Conservation (phyloP, 2,329 filamentous ascomycete genomes). For the Cryphonectria japonica region DNA sequence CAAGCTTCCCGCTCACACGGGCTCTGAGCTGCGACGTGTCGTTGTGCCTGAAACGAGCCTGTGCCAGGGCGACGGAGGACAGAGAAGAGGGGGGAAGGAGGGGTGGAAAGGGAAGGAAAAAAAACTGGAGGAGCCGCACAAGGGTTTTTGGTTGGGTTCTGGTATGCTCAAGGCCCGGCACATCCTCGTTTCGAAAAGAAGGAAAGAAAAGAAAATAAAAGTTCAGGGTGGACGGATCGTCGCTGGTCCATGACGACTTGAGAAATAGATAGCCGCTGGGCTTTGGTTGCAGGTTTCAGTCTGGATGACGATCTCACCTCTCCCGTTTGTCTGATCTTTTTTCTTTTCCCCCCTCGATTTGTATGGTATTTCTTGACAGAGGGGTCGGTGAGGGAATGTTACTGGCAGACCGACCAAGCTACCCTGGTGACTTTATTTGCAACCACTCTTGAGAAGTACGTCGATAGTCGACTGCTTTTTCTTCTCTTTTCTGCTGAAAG, state of each 20-base stretch:
- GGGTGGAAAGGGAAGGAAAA: not conserved
- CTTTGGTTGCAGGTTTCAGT: slow-evolving; percentile 15
- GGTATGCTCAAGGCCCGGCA: not conserved
- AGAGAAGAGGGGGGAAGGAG: not conserved
- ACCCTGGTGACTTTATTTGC: too few relatives aligned
- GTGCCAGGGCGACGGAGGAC: not conserved
- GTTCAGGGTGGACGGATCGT: not conserved
- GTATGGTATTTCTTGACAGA: not conserved
- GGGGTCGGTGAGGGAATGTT: too few relatives aligned
- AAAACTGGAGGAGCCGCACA: not conserved
- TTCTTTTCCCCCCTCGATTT: too few relatives aligned
- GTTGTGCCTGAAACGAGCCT: not conserved
- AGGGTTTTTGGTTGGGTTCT: not conserved
- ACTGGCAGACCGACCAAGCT: too few relatives aligned
- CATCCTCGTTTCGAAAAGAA: not conserved
- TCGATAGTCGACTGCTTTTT: too few relatives aligned
- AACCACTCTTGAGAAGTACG: not conserved
- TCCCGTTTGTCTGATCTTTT: not conserved
- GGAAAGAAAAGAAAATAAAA: too few relatives aligned
- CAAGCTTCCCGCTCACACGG: too few relatives aligned
- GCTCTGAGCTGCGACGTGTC: not conserved
- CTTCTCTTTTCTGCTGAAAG: too few relatives aligned
- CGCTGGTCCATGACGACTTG: not conserved
- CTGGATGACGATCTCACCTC: slow-evolving; percentile 25
- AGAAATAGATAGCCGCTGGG: not conserved